Evolutionary conservation across 192 early-diverging fungal species (phyloP).

Genomic region (Dispira simplex): DNA sequence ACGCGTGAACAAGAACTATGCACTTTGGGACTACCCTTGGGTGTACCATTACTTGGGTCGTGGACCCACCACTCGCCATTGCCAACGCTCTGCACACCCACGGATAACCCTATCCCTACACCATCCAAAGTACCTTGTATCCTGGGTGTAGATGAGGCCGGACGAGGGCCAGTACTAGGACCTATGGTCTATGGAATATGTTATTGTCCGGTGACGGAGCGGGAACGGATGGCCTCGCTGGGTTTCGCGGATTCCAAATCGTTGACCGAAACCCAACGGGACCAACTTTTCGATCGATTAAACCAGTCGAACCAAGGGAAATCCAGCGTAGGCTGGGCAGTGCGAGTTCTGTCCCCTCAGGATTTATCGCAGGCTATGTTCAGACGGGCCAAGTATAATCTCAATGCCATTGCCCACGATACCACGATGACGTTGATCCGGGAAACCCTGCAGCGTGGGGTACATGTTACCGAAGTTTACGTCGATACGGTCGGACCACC

Average conservation of each 20-base stretch:
- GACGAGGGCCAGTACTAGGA: conserved; percentile 87
- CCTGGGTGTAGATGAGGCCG: conserved; percentile 94
- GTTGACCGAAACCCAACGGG: conserved; percentile 60
- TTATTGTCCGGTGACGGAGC: conserved; percentile 50
- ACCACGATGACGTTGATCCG: conserved; percentile 78
- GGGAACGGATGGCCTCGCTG: conserved; percentile 43
- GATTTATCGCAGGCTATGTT: conserved; percentile 92
- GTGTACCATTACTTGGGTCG: neutral
- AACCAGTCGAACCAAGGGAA: conserved; percentile 19
- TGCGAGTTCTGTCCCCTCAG: conserved; percentile 66
- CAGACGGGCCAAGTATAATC: conserved; percentile 67
- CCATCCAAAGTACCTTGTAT: conserved; percentile 26
- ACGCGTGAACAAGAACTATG: neutral
- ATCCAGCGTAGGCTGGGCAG: conserved; percentile 71
- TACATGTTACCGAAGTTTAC: conserved; percentile 68
- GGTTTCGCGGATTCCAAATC: conserved; percentile 97
- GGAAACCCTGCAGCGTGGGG: conserved; percentile 36
- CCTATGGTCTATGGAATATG: conserved; percentile 97
- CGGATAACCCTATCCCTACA: neutral
- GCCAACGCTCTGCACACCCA: neutral
- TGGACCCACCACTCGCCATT: conserved; percentile 8
- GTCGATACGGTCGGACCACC: conserved; percentile 95
- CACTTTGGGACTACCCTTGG: conserved; percentile 1
- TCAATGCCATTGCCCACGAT: conserved; percentile 88
- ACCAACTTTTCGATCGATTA: conserved; percentile 47